These are phyloP conservation scores for Nakazawaea ernobii DNA, from an alignment of 805 yeast genomes.

Conservation along the genomic window DNA sequence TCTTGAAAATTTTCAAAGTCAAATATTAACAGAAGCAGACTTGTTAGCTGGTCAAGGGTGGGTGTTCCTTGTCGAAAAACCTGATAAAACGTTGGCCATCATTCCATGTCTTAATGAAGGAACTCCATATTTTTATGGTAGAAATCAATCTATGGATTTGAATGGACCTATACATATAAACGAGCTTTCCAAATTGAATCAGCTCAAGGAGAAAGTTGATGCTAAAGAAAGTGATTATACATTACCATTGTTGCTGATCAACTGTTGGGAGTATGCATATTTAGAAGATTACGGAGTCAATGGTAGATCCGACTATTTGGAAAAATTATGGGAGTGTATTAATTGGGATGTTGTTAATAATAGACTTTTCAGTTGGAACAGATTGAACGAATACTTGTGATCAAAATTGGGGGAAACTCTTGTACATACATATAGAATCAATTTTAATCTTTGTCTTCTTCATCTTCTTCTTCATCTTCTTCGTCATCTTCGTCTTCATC, in stretches of 20 bases:
- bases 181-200: slow-evolving; percentile 41
- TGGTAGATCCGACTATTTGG: slow-evolving; percentile 71
- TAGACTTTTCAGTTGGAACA: slow-evolving; percentile 23
- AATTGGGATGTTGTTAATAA: slow-evolving; percentile 76
- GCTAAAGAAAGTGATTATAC: slow-evolving; percentile 49
- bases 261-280: slow-evolving; percentile 89
- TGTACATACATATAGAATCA: slow-evolving; percentile 3
- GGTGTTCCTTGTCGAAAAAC: slow-evolving; percentile 64
- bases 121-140: slow-evolving; percentile 65
- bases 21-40: slow-evolving; percentile 46
- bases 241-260: slow-evolving; percentile 71
- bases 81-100: slow-evolving; percentile 51
- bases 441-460: slow-evolving; percentile 9
- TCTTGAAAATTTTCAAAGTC: slow-evolving; percentile 45
- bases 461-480: not conserved
- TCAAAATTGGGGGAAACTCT: not conserved
- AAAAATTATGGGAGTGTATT: slow-evolving; percentile 69
- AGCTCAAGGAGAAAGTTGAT: slow-evolving; percentile 35
- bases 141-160: slow-evolving; percentile 69
- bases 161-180: slow-evolving; percentile 62
- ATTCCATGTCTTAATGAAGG: slow-evolving; percentile 66
- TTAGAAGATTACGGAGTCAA: slow-evolving; percentile 75
- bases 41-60: slow-evolving; percentile 64
- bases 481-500: slow-evolving; percentile 11
- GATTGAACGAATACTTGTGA: slow-evolving; percentile 4